Evolutionary conservation across 2,329 filamentous ascomycete species (phyloP).

Genomic region (Scleromitrula shiraiana): DNA sequence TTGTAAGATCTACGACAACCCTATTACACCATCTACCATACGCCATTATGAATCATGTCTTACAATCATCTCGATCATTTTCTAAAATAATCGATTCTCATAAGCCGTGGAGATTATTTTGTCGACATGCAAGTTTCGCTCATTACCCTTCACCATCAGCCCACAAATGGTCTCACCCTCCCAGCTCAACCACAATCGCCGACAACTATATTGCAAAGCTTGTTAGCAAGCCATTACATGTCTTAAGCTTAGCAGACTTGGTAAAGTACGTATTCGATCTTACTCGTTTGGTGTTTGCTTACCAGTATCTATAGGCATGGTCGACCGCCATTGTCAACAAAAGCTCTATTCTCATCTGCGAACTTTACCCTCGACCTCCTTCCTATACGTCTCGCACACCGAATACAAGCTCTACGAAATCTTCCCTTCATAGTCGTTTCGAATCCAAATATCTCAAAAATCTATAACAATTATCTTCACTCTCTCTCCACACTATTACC

Average conservation of each 20-base stretch:
- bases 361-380: constrained; percentile 93
- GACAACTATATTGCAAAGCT: constrained; percentile 74
- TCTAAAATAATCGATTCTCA: not conserved
- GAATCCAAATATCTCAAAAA: constrained; percentile 90
- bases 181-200: constrained; percentile 43
- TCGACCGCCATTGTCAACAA: constrained; percentile 72
- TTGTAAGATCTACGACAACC: too few relatives aligned
- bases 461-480: constrained; percentile 94
- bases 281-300: too few relatives aligned
- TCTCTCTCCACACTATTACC: constrained; percentile 85
- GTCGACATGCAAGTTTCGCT: not conserved
- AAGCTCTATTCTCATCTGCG: constrained; percentile 77
- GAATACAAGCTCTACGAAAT: constrained; percentile 86
- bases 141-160: constrained; percentile 26
- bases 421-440: constrained; percentile 96
- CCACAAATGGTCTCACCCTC: constrained; percentile 35
- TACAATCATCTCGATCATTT: not conserved
- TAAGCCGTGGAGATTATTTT: not conserved
- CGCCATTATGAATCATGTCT: not conserved
- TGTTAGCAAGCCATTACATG: constrained; percentile 69
- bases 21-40: too few relatives aligned
- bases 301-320: constrained; percentile 59
- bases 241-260: constrained; percentile 77
- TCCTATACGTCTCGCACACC: constrained; percentile 84
- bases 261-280: constrained; percentile 55